These are phyloP conservation scores for Apiospora malaysiana DNA, from an alignment of 2,329 filamentous ascomycete species.

Conservation along the genomic window DNA sequence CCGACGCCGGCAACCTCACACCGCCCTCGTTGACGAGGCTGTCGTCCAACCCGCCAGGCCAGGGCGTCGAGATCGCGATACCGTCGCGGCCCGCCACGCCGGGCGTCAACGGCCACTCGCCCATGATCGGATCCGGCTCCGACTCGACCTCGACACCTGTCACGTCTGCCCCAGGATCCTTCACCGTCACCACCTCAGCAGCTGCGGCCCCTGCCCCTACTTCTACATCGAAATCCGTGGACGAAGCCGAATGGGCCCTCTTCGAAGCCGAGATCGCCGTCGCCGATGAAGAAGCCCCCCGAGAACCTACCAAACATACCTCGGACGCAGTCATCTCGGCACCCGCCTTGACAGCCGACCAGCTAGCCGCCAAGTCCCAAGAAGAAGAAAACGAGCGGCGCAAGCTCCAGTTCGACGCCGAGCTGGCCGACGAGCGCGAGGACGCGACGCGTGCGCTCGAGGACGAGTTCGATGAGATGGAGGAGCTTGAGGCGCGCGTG, in stretches of 20 bases:
- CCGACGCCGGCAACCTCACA: constrained; percentile 33
- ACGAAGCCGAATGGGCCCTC: constrained; percentile 85
- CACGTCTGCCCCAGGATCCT: not conserved
- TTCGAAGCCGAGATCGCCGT: constrained; percentile 85
- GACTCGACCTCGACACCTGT: constrained; percentile 25
- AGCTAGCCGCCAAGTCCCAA: constrained; percentile 61
- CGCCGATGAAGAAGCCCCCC: constrained; percentile 39
- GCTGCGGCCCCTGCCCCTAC: not conserved
- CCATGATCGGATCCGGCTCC: constrained; percentile 38
- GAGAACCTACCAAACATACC: constrained; percentile 23
- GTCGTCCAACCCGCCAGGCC: constrained; percentile 57
- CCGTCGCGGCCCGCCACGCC: constrained; percentile 69
- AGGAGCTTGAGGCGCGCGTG: constrained; percentile 75
- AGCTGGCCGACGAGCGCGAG: constrained; percentile 72
- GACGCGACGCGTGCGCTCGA: constrained; percentile 76
- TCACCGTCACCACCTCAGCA: not conserved
- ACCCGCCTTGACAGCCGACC: constrained; percentile 68
- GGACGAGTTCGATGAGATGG: constrained; percentile 84
- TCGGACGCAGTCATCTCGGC: constrained; percentile 67
- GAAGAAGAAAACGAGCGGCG: constrained; percentile 57
- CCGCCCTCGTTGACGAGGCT: constrained; percentile 29
- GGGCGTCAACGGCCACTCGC: constrained; percentile 46
- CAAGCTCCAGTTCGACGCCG: constrained; percentile 58
- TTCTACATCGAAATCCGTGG: constrained; percentile 39
- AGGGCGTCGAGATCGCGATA: constrained; percentile 66